phyloP scores from a whole-genome alignment of 164 flowering plant species.

The Liriodendron chinense region DNA sequence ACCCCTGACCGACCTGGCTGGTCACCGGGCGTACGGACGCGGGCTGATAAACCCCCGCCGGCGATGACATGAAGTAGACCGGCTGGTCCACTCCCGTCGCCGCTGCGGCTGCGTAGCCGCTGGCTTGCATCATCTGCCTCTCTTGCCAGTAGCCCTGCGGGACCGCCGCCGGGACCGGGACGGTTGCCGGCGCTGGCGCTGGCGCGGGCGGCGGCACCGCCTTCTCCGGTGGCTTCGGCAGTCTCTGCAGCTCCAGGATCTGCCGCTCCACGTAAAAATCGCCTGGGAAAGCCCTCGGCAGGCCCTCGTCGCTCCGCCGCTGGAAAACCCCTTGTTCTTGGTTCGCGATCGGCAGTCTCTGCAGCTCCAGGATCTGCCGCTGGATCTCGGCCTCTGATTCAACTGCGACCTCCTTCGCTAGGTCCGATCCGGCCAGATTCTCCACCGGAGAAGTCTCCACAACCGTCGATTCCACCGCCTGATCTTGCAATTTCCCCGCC shows the following conservation, averaged over 20 bases:
- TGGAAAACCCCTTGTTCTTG: constrained; percentile 28
- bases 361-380: constrained; percentile 52
- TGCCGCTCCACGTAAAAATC: too few species aligned
- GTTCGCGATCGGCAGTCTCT: constrained; percentile 44
- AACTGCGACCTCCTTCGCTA: constrained; percentile 21
- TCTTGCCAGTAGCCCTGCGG: constrained; percentile 38
- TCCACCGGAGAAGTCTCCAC: constrained; percentile 20
- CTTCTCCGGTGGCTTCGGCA: too few species aligned
- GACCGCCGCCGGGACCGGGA: constrained; percentile 10
- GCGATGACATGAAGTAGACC: constrained; percentile 26
- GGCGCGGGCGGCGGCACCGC: too few species aligned
- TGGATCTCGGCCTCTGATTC: constrained; percentile 39
- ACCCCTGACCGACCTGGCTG: constrained; percentile 44
- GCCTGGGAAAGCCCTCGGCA: constrained; percentile 26
- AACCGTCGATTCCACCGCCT: constrained; percentile 13
- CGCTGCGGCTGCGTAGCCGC: constrained; percentile 26
- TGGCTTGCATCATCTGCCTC: constrained; percentile 19
- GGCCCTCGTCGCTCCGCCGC: constrained; percentile 29
- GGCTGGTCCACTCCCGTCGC: constrained; percentile 34
- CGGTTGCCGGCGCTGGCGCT: constrained; percentile 12
- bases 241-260: too few species aligned
- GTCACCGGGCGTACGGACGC: constrained; percentile 33
- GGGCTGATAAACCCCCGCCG: constrained; percentile 23
- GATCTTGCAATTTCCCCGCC: constrained; percentile 17
- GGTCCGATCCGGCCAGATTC: constrained; percentile 13